Percentiles rank a stretch among this genome's conserved stretches.
phyloP scores from a whole-genome alignment of 805 yeast genomes.

The Lipomyces mesembrius region DNA sequence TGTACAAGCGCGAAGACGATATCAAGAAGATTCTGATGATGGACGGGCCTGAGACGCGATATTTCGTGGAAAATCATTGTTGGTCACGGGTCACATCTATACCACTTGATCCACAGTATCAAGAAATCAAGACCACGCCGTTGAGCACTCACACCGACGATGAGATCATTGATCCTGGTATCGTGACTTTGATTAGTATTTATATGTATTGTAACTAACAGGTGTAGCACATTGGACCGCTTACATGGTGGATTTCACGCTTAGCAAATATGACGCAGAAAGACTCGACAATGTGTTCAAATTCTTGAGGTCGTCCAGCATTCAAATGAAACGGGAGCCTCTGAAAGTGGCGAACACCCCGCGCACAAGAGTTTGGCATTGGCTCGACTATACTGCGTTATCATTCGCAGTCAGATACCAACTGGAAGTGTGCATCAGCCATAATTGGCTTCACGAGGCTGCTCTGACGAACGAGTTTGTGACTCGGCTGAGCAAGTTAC shows the following conservation, averaged over 20 bases:
- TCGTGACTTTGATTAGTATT: background rate
- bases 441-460: conserved; percentile 12
- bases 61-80: conserved; percentile 4
- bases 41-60: background rate
- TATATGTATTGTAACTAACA: background rate
- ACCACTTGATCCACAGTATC: background rate
- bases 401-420: conserved; percentile 9
- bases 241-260: conserved; percentile 8
- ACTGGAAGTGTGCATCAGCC: conserved; percentile 16
- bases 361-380: conserved; percentile 3
- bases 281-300: conserved; percentile 9
- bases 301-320: background rate
- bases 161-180: conserved; percentile 1
- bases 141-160: background rate
- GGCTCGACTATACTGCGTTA: conserved; percentile 7
- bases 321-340: conserved; percentile 1
- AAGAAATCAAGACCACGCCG: background rate
- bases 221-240: conserved; percentile 5
- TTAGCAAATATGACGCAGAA: background rate
- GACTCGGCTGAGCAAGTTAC: background rate
- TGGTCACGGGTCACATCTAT: conserved; percentile 9
- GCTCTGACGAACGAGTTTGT: conserved; percentile 12
- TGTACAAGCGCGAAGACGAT: conserved; percentile 7
- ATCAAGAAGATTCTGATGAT: background rate
- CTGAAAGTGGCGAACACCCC: background rate